Evolutionary conservation across 2,329 filamentous ascomycete genomes (phyloP).

Genomic region (Fusarium udum): DNA sequence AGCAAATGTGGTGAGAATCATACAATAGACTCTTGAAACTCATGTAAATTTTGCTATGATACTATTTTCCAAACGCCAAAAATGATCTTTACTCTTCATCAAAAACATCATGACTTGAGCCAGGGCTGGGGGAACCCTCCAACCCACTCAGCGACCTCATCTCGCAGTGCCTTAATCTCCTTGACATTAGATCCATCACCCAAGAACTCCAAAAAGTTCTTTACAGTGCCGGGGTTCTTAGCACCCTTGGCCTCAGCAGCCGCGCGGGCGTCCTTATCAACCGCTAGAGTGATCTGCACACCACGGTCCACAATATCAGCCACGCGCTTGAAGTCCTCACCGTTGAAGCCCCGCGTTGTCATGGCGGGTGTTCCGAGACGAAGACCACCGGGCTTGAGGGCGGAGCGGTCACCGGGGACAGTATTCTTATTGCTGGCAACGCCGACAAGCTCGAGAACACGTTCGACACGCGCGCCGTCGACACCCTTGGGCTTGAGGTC

Average conservation of each 20-base stretch:
- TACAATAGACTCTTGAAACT: background rate
- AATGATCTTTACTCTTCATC: constrained; percentile 4
- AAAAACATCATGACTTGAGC: constrained; percentile 36
- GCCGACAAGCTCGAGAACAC: constrained; percentile 86
- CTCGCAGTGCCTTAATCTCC: constrained; percentile 73
- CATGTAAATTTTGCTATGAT: constrained; percentile 2
- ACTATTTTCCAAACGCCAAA: constrained; percentile 26
- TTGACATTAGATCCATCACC: constrained; percentile 71
- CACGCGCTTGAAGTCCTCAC: constrained; percentile 84
- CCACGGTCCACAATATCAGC: constrained; percentile 84
- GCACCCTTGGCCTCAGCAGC: constrained; percentile 70
- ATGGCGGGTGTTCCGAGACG: constrained; percentile 94
- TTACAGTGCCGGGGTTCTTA: constrained; percentile 70
- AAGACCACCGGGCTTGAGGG: constrained; percentile 88
- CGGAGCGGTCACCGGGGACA: constrained; percentile 90
- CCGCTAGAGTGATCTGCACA: constrained; percentile 76
- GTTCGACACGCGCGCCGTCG: constrained; percentile 87
- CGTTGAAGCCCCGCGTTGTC: constrained; percentile 88
- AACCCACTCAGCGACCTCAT: constrained; percentile 77
- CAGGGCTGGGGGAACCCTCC: constrained; percentile 52
- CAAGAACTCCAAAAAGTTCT: constrained; percentile 71
- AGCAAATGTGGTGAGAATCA: background rate
- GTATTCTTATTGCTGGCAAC: constrained; percentile 98
- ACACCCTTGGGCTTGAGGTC: constrained; percentile 87
- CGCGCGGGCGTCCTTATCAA: constrained; percentile 75